A percentile compares a stretch with the other conserved stretches of the same genome.
These are phyloP conservation scores for Nicotiana tomentosiformis DNA, from an alignment of 257 asterid species.

Conservation along the genomic window DNA sequence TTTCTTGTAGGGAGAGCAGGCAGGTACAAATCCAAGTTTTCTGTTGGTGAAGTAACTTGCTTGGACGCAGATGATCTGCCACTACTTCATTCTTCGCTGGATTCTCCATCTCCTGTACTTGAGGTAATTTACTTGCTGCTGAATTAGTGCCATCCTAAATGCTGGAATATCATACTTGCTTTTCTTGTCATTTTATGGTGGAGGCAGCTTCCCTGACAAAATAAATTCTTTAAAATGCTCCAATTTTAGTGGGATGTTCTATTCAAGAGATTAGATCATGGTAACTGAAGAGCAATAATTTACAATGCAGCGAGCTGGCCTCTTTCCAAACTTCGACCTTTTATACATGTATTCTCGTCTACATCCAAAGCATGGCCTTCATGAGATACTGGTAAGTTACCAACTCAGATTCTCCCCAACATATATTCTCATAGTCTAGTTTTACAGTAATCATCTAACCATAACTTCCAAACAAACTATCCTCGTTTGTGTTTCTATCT, in stretches of 20 bases:
- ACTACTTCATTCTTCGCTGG: conserved; percentile 65
- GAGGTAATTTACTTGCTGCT: conserved; percentile 46
- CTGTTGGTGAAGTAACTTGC: conserved; percentile 90
- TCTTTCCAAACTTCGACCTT: conserved; percentile 81
- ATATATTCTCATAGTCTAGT: background rate
- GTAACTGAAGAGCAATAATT: conserved; percentile 8
- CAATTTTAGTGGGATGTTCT: background rate
- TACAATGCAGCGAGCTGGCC: conserved; percentile 81
- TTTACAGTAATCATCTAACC: background rate
- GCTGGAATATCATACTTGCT: background rate
- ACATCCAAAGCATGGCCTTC: conserved; percentile 59
- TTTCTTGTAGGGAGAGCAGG: conserved; percentile 92
- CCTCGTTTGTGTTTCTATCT: background rate
- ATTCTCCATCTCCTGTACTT: conserved; percentile 70
- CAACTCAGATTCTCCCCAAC: conserved; percentile 9
- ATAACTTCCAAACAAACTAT: background rate
- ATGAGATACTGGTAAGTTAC: conserved; percentile 65
- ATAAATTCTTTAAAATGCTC: background rate
- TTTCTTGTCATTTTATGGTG: background rate
- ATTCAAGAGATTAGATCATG: conserved; percentile 2
- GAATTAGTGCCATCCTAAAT: conserved; percentile 1
- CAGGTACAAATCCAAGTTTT: conserved; percentile 79
- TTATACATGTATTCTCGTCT: conserved; percentile 65
- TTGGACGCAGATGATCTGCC: conserved; percentile 58
- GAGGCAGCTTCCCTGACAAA: background rate